phyloP scores from a whole-genome alignment of 805 yeast genomes.

The Clavispora phyllophila region DNA sequence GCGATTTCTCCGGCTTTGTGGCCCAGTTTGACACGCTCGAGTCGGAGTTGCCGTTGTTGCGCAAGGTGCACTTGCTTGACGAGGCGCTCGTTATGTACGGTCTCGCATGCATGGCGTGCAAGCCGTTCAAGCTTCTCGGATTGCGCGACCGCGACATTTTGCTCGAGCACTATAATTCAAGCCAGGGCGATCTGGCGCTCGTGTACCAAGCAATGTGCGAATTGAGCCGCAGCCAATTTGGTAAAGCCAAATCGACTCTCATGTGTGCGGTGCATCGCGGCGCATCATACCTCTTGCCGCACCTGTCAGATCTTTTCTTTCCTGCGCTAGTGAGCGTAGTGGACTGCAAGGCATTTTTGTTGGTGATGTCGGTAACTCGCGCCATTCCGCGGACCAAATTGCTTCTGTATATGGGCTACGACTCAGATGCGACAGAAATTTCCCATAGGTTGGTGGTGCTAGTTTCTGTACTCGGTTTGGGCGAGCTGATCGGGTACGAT shows the following conservation, averaged over 20 bases:
- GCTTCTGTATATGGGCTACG: constrained; percentile 24
- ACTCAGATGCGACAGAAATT: constrained; percentile 6
- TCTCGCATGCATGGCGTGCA: constrained; percentile 20
- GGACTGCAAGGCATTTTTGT: constrained; percentile 28
- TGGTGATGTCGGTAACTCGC: constrained; percentile 23
- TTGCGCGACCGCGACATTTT: constrained; percentile 12
- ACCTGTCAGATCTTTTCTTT: constrained; percentile 4
- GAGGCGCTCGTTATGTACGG: constrained; percentile 22
- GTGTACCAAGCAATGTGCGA: constrained; percentile 15
- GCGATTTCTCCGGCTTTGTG: constrained; percentile 22
- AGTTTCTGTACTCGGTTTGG: constrained; percentile 23
- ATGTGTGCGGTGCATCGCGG: constrained; percentile 2
- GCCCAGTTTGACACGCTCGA: constrained; percentile 17
- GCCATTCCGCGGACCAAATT: constrained; percentile 20
- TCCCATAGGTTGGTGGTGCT: constrained; percentile 20
- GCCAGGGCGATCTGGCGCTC: background rate
- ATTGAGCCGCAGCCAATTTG: constrained; percentile 19
- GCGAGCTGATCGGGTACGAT: constrained; percentile 24
- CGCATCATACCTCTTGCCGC: background rate
- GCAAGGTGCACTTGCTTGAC: constrained; percentile 1
- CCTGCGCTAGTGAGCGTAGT: constrained; percentile 21
- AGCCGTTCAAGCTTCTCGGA: constrained; percentile 25
- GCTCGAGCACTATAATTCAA: constrained; percentile 16
- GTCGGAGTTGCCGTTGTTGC: constrained; percentile 1
- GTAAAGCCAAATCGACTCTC: constrained; percentile 10